Evolutionary conservation across 129 eudicot species (phyloP), one percentile per base, ranked within the genome.

Genomic region (Chrysanthemum seticuspe): DNA sequence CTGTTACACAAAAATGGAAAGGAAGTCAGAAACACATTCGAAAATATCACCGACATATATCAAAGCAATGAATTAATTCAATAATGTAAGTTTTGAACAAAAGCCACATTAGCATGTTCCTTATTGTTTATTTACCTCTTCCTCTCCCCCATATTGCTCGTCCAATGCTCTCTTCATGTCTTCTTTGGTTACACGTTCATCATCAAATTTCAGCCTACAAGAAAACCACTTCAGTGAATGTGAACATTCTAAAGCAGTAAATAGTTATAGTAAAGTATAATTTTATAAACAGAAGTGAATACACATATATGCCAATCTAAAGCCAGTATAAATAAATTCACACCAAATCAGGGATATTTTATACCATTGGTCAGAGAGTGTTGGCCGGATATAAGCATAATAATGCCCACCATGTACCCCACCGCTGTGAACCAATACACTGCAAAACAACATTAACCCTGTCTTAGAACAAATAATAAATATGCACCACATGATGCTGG

Each of bases 91-190:
- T 67, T 75, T 58, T 67, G 62, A 67, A 62, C 27, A 18, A 44
- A 76, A 67, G 48, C 31, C 14, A 57, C 74, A 67, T 56, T 51
- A 56, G 59, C 58, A 56, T 23, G 45, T n/a, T 75, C 57, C 14
- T 67, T 67, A 70, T 67, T 13, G 36, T 21, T 19, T 7, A 60
- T 16, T 70, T 71, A 92, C 96, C 96, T 94, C 98, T 83, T 94
- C 98, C 70, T 94, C 98, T 62, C 98, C 98, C 74, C 98, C 98
- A 81, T 87, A 94, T 75, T 94, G 98, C 81, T 94, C 98, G 74
- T 94, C 98, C 82, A 94, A 60, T 40, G 98, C 98, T 79, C 97
- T 87, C 85, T 90, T 94, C 80, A 80, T 15, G 71, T 94, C 97
- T 83, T 90, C 98, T 88, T 90, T 88, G 29, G 98, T 87, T 14